These are phyloP conservation scores for Dactylellina parvicollis DNA, from an alignment of 2,329 filamentous ascomycete genomes.

Conservation along the genomic window DNA sequence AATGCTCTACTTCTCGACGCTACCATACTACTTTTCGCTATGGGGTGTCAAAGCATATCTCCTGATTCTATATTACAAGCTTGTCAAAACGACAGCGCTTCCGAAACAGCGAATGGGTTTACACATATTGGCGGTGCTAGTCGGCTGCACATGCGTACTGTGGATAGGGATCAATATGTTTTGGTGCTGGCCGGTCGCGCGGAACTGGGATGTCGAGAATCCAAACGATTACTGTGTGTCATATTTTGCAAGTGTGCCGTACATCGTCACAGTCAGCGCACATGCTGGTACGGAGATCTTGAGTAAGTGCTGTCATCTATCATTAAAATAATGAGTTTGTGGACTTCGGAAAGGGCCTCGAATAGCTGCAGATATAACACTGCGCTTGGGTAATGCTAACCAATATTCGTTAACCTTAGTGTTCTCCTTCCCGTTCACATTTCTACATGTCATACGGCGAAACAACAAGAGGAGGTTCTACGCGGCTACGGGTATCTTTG, in stretches of 20 bases:
- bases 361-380: too few relatives aligned
- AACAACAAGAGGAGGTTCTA: constrained; percentile 19
- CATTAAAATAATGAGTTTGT: too few relatives aligned
- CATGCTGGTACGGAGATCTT: constrained; percentile 25
- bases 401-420: not conserved
- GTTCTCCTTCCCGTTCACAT: constrained; percentile 34
- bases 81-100: constrained; percentile 5
- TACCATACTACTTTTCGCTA: constrained; percentile 26
- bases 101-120: constrained; percentile 2
- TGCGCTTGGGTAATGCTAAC: too few relatives aligned
- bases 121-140: not conserved
- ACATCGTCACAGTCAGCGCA: constrained; percentile 11
- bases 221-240: constrained; percentile 4
- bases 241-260: constrained; percentile 21
- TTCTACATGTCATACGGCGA: constrained; percentile 6
- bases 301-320: constrained; percentile 5
- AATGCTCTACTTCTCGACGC: constrained; percentile 11
- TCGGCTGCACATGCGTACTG: not conserved
- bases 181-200: constrained; percentile 20
- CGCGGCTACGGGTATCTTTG: constrained; percentile 16
- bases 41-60: constrained; percentile 31
- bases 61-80: constrained; percentile 25
- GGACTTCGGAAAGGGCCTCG: too few relatives aligned
- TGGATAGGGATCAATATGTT: constrained; percentile 26
- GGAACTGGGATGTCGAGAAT: constrained; percentile 26